Conservation (phyloP, 257 asterid genomes). For the Buddleja alternifolia region DNA sequence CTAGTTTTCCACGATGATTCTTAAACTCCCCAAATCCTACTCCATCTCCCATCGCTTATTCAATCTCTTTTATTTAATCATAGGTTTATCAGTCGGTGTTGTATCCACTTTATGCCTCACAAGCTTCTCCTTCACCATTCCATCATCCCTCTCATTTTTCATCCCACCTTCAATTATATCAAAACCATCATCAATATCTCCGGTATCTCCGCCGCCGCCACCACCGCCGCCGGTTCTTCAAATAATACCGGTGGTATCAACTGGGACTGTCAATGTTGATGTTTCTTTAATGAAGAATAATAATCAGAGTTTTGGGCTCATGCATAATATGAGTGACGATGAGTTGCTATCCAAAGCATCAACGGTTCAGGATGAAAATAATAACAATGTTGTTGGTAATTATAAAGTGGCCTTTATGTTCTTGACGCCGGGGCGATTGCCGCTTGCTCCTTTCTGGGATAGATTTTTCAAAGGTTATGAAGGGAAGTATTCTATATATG, state of each 20-base stretch:
- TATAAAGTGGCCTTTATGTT: conserved; percentile 69
- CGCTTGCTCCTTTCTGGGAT: conserved; percentile 69
- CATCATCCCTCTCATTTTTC: conserved; percentile 12
- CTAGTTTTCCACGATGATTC: conserved; percentile 5
- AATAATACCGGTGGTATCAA: not conserved
- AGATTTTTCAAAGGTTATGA: conserved; percentile 55
- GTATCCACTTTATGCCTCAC: conserved; percentile 30
- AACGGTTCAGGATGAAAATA: not conserved
- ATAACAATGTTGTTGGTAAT: too few relatives aligned
- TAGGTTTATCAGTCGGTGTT: too few relatives aligned
- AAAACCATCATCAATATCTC: not conserved
- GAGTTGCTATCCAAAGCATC: conserved; percentile 59
- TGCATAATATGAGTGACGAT: conserved; percentile 65
- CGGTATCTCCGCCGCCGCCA: not conserved
- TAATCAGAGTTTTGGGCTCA: conserved; percentile 1
- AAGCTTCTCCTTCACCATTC: conserved; percentile 38
- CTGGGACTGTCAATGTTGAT: too few relatives aligned
- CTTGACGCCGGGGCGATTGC: conserved; percentile 69
- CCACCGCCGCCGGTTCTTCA: not conserved
- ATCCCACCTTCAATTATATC: too few relatives aligned
- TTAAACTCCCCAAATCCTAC: conserved; percentile 30
- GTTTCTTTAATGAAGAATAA: too few relatives aligned
- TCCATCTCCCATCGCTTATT: conserved; percentile 21
- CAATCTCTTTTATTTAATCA: too few relatives aligned
- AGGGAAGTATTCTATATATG: conserved; percentile 55